phyloP scores from a whole-genome alignment of 1,284 basidiomycete species.

The Ustanciosporium gigantosporum region DNA sequence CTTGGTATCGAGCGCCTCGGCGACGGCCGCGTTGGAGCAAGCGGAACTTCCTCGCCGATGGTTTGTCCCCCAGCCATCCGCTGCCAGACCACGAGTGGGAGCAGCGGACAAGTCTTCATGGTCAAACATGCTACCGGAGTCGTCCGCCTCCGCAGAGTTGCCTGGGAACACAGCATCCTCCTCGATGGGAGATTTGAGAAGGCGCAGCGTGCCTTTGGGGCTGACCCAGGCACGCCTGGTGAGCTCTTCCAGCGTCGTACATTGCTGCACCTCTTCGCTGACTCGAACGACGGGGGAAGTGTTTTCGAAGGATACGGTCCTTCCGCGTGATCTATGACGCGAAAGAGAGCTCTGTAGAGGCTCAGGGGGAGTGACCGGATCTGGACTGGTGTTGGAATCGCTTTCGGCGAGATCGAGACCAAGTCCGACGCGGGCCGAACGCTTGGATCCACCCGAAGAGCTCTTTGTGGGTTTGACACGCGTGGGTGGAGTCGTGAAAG shows the following conservation, averaged over 20 bases:
- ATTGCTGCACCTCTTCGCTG: slow-evolving; percentile 21
- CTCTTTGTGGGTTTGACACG: slow-evolving; percentile 13
- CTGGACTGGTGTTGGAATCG: slow-evolving; percentile 24
- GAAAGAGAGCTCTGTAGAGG: slow-evolving; percentile 12
- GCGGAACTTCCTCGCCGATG: slow-evolving; percentile 27
- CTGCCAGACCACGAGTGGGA: slow-evolving; percentile 18
- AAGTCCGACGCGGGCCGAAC: slow-evolving; percentile 21
- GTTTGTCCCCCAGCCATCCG: slow-evolving; percentile 22
- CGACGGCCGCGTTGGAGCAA: slow-evolving; percentile 1
- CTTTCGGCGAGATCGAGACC: slow-evolving; percentile 30
- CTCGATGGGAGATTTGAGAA: slow-evolving; percentile 35
- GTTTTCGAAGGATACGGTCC: slow-evolving; percentile 34
- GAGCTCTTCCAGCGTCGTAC: slow-evolving; percentile 36
- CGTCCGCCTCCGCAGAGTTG: slow-evolving; percentile 27
- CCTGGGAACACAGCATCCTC: slow-evolving; percentile 20
- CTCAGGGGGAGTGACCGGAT: slow-evolving; percentile 26
- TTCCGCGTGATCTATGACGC: slow-evolving; percentile 9
- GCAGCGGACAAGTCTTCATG: slow-evolving; percentile 5
- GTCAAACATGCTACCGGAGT: slow-evolving; percentile 27
- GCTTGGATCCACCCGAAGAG: slow-evolving; percentile 16
- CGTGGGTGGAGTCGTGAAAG: slow-evolving; percentile 23
- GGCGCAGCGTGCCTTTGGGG: slow-evolving; percentile 36
- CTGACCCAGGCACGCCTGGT: slow-evolving; percentile 50
- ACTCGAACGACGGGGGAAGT: slow-evolving; percentile 29
- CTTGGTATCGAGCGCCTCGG: slow-evolving; percentile 37